Evolutionary conservation across 176 grass and related monocot genomes (phyloP), one percentile per base, ranked within the genome.

Genomic region (Avena insularis): DNA sequence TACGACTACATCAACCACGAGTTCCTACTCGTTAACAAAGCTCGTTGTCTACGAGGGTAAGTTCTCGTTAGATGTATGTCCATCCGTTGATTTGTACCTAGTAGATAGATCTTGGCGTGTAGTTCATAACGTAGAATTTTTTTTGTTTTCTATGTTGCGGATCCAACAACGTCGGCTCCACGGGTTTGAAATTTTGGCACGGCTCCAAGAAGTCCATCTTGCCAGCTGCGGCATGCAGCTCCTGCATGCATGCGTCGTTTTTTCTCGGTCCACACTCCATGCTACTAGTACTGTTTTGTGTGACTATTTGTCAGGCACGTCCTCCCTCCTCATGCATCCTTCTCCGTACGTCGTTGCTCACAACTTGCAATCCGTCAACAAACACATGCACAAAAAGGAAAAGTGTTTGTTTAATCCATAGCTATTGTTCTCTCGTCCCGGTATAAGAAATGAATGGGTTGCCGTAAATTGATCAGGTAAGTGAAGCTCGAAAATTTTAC

Each of bases 101-200:
- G 23, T 23, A 23, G 23, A 23, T 23, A 23, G 23, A 23, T 23
- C 23, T 23, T 23, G 23, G 23, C 23, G 23, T 23, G 23, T 23
- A 23, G 23, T 23, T 23, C 23, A 23, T 0, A 23, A 23, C 23
- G 23, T 29, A 29, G 29, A 29, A 29, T 1, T 29, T 29, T 29
- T 29, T 29, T 29, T 29, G 29, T 29, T 29, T 29, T 29, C 29
- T 2, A 29, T 29, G 29, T 0, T 29, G 2, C 29, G 29, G 2
- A 29, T 0, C 29, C 29, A 29, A 1, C 29, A 29, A 29, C 1
- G 81, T 9, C 31, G 5, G 29, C 29, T 29, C 67, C 64, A 27
- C 45, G 15, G n/a, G 17, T 9, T 53, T 77, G 45, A 54, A 84
- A 21, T 89, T 73, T 84, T 81, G 68, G 78, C 85, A 81, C 54